Evolutionary conservation across 306 rosid species (phyloP).

Genomic region (Betula pendula): DNA sequence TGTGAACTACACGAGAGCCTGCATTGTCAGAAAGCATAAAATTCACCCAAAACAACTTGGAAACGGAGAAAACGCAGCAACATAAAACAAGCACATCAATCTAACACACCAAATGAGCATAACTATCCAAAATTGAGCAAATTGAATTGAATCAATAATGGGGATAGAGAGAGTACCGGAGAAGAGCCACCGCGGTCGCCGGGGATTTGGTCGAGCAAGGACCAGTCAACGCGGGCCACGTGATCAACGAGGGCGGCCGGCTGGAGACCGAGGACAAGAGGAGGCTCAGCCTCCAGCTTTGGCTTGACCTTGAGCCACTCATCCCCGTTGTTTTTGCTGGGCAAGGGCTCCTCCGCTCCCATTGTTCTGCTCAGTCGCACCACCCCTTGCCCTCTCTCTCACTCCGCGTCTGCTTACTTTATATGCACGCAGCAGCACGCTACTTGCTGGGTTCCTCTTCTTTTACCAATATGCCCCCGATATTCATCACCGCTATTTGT

Average conservation of each 20-base stretch:
- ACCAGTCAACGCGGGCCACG: constrained; percentile 59
- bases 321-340: background rate
- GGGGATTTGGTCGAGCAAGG: constrained; percentile 66
- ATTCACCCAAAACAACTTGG: background rate
- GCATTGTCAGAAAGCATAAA: background rate
- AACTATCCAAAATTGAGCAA: background rate
- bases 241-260: constrained; percentile 80
- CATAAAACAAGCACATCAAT: too few relatives aligned
- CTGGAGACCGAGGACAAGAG: constrained; percentile 75
- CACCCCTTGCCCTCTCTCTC: constrained; percentile 1
- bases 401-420: background rate
- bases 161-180: constrained; percentile 44
- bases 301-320: background rate
- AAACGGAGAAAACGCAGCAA: too few relatives aligned
- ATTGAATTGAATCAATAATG: background rate
- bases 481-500: too few relatives aligned
- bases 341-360: constrained; percentile 45
- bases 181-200: constrained; percentile 94
- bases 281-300: constrained; percentile 21
- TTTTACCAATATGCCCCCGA: background rate
- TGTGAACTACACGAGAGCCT: background rate
- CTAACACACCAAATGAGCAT: background rate
- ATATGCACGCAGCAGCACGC: background rate
- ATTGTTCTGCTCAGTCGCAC: constrained; percentile 18
- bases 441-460: background rate